A percentile compares a stretch with the other conserved stretches of the same genome.
These are phyloP conservation scores for Monosporozyma yasuniensis DNA, from an alignment of 805 yeast species.

Conservation along the genomic window DNA sequence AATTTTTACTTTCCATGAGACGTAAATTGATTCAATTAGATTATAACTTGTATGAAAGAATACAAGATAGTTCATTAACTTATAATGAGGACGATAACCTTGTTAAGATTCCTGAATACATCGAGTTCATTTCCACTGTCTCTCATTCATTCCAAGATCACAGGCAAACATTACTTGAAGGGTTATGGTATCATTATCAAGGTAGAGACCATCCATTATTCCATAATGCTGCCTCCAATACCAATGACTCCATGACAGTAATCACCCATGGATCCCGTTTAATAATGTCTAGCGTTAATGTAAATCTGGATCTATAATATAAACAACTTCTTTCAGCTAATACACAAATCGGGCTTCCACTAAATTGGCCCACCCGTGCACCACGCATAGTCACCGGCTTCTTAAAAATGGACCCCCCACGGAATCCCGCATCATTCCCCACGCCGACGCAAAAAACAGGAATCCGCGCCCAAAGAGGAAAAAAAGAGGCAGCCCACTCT, in stretches of 20 bases:
- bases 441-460: not conserved
- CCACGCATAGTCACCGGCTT: not conserved
- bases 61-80: not conserved
- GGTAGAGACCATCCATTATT: constrained; percentile 2
- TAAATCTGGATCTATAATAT: not conserved
- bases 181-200: constrained; percentile 11
- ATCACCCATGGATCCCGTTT: not conserved
- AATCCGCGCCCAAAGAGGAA: not conserved
- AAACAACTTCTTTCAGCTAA: not conserved
- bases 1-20: constrained; percentile 23
- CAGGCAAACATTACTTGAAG: constrained; percentile 15
- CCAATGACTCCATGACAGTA: not conserved
- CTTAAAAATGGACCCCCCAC: constrained; percentile 3
- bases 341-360: constrained; percentile 1
- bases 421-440: too few species aligned
- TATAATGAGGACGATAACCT: constrained; percentile 15
- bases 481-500: not conserved
- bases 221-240: not conserved
- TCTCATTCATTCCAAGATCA: constrained; percentile 12
- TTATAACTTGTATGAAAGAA: constrained; percentile 9
- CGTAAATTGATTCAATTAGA: constrained; percentile 15
- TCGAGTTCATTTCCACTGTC: constrained; percentile 8
- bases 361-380: not conserved
- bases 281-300: not conserved
- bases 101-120: constrained; percentile 8